Percentiles rank a stretch among this genome's conserved stretches.
These are phyloP conservation scores for Dothidotthia symphoricarpi DNA, from an alignment of 2,329 filamentous ascomycete species.

Conservation along the genomic window DNA sequence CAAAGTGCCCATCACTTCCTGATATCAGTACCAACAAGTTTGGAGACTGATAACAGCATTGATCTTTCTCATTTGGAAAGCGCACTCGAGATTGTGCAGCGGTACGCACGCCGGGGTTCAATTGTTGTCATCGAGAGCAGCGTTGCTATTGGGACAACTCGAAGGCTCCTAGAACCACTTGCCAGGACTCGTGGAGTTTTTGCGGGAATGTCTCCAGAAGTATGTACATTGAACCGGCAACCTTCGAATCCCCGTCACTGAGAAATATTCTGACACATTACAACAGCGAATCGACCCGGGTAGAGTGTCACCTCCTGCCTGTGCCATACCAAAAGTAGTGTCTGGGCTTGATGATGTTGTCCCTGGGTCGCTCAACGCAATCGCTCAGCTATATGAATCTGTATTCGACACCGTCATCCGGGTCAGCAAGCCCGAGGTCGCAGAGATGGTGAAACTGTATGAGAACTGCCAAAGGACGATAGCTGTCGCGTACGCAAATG, in stretches of 20 bases:
- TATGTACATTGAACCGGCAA: not conserved
- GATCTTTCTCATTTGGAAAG: constrained; percentile 50
- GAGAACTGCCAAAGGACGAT: constrained; percentile 60
- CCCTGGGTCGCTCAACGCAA: constrained; percentile 43
- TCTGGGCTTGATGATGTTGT: constrained; percentile 50
- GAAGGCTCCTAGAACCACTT: constrained; percentile 50
- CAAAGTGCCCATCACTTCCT: constrained; percentile 52
- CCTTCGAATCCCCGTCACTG: too few species aligned
- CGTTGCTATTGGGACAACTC: constrained; percentile 57
- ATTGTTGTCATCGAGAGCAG: constrained; percentile 56
- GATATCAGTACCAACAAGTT: constrained; percentile 55
- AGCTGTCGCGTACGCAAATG: constrained; percentile 56
- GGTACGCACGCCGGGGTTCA: constrained; percentile 46
- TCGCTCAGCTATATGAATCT: constrained; percentile 48
- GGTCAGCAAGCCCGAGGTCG: constrained; percentile 55
- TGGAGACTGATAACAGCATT: constrained; percentile 49
- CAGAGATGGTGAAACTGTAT: constrained; percentile 60
- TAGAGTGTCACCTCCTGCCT: constrained; percentile 38
- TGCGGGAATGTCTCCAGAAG: constrained; percentile 34
- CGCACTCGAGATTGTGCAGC: constrained; percentile 46
- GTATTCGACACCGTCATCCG: constrained; percentile 52
- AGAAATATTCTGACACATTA: too few species aligned
- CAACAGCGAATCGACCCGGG: constrained; percentile 52
- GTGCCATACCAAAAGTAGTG: constrained; percentile 54
- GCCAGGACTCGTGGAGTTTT: constrained; percentile 29